phyloP scores from a whole-genome alignment of 192 early-diverging fungal genomes.

The Podila verticillata region DNA sequence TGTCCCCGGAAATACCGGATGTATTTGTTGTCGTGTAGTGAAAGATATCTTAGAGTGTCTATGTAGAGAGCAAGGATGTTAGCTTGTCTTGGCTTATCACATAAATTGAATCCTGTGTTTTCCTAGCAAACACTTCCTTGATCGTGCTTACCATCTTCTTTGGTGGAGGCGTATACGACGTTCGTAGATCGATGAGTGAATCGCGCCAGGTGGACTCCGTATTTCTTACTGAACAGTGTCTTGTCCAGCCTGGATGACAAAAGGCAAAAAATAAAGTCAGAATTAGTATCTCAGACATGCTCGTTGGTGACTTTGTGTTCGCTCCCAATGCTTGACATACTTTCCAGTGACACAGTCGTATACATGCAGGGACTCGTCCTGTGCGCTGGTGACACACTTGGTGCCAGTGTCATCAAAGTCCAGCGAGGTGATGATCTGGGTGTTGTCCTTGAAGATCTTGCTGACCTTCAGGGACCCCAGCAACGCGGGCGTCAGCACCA shows the following conservation, averaged over 20 bases:
- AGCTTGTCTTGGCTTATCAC: background rate
- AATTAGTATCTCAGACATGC: background rate
- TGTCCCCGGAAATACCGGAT: conserved; percentile 95
- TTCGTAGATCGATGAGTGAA: conserved; percentile 86
- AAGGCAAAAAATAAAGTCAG: background rate
- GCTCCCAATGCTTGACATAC: conserved; percentile 57
- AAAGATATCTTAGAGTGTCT: conserved; percentile 94
- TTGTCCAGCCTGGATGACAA: conserved; percentile 63
- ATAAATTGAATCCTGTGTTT: background rate
- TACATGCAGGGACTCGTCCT: conserved; percentile 88
- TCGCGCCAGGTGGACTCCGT: conserved; percentile 87
- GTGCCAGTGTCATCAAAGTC: conserved; percentile 84
- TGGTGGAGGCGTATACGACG: conserved; percentile 93
- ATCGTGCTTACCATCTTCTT: conserved; percentile 76
- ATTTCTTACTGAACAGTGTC: conserved; percentile 92
- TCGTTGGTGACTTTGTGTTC: background rate
- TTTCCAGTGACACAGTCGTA: conserved; percentile 85
- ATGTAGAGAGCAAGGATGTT: background rate
- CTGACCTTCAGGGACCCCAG: conserved; percentile 57
- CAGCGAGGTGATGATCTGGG: conserved; percentile 76
- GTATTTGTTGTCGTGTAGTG: conserved; percentile 94
- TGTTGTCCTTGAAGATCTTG: conserved; percentile 85
- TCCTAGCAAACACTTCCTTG: background rate
- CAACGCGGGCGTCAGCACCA: conserved; percentile 46
- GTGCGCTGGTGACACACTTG: conserved; percentile 79